Evolutionary conservation across 2,329 filamentous ascomycete species (phyloP).

Genomic region (Xylaria sp.): DNA sequence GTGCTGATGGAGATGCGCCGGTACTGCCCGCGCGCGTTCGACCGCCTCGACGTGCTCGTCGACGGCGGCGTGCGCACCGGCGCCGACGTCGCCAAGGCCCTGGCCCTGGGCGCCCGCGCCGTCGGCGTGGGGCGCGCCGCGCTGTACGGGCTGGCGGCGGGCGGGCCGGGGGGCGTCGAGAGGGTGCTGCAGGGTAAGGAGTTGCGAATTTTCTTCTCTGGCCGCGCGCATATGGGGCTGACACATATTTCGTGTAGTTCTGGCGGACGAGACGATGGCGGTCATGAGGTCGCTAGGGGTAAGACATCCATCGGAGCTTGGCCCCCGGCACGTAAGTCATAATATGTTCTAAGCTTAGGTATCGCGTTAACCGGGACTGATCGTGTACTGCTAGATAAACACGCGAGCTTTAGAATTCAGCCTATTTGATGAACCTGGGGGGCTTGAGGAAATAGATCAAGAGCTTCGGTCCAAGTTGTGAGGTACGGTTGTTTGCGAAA

Average conservation of each 20-base stretch:
- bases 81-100: constrained; percentile 43
- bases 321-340: constrained; percentile 30
- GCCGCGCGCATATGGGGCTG: no score
- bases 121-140: constrained; percentile 49
- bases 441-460: constrained; percentile 25
- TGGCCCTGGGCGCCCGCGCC: constrained; percentile 42
- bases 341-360: not conserved
- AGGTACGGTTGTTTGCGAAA: not conserved
- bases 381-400: constrained; percentile 8
- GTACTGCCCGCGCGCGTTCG: constrained; percentile 39
- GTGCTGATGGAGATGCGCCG: constrained; percentile 39
- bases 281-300: constrained; percentile 34
- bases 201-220: not conserved
- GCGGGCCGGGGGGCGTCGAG: constrained; percentile 62
- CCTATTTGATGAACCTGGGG: constrained; percentile 25
- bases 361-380: not conserved
- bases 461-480: constrained; percentile 28
- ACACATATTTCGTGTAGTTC: constrained; percentile 17
- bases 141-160: constrained; percentile 48
- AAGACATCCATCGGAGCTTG: constrained; percentile 26
- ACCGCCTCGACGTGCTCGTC: constrained; percentile 36
- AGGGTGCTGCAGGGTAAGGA: constrained; percentile 59
- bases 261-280: constrained; percentile 32
- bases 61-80: constrained; percentile 44
- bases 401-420: constrained; percentile 13